Evolutionary conservation across 345 rosid species (phyloP), one percentile per base, ranked within the genome.

Genomic region (Pistacia vera): DNA sequence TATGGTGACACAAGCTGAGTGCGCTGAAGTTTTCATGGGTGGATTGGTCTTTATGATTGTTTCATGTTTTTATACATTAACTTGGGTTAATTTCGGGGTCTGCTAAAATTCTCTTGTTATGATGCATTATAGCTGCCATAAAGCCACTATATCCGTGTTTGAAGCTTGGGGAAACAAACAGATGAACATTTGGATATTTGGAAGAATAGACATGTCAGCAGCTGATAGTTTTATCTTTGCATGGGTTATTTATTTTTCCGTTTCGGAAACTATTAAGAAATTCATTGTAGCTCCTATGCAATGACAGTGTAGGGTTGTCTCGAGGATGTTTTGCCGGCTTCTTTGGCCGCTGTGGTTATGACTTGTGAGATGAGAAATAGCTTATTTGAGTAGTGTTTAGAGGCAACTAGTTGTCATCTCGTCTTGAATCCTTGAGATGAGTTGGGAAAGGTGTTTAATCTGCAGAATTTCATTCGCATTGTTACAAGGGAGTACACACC

Each of bases 281-380:
- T 52, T 52, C 4, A 3, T 52, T 11, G 56, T 52, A 12, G 44
- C n/a, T 61, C 6, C 1, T 30, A 28, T 30, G 44, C 65, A 52
- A 33, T 18, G 66, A 14, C 18, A 14, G 41, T 46, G 55, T 46
- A 66, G 36, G 33, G 30, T 66, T 38, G 16, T 8, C 4, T 66
- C 16, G n/a, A 41, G 25, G 25, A 17, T 56, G 49, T 1, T n/a
- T 20, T 16, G 49, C 48, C 51, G 14, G 72, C 72, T 46, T 48
- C 6, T 5, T 70, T 56, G 62, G 52, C 2, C n/a, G 11, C 22
- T 36, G 35, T 38, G n/a, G n/a, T 36, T 70, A 20, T n/a, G 63
- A 55, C 11, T 36, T 70, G n/a, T 36, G 63, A 55, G 44, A 56
- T 70, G n/a, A 69, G 73, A 30, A 54, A 69, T 10, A 33, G 62